A percentile compares a stretch with the other conserved stretches of the same genome.
phyloP scores from a whole-genome alignment of 495 filamentous ascomycete genomes.

The Penicillium antarcticum region DNA sequence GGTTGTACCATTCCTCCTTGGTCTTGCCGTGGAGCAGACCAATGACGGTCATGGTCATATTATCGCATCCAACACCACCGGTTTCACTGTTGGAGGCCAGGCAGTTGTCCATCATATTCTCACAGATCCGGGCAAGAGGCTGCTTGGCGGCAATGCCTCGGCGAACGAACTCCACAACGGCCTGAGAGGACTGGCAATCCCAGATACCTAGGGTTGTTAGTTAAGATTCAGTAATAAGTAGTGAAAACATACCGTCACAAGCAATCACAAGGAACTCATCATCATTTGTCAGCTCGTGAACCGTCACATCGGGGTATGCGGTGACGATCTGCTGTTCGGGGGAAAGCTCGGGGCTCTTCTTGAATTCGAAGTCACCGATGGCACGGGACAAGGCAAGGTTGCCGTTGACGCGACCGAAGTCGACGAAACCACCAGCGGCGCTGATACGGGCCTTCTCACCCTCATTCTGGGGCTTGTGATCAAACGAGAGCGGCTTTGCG shows the following conservation, averaged over 20 bases:
- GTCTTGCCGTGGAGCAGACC: conserved; percentile 84
- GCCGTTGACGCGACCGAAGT: conserved; percentile 97
- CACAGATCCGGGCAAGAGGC: conserved; percentile 86
- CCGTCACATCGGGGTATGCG: conserved; percentile 87
- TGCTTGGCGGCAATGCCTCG: conserved; percentile 95
- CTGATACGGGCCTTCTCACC: conserved; percentile 98
- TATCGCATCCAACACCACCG: conserved; percentile 96
- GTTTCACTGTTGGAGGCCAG: conserved; percentile 96
- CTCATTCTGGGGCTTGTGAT: conserved; percentile 99
- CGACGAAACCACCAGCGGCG: conserved; percentile 94
- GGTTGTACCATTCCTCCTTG: conserved; percentile 97
- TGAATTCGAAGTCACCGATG: conserved; percentile 99
- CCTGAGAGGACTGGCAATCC: conserved; percentile 98
- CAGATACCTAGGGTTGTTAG: conserved; percentile 72
- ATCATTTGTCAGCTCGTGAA: conserved; percentile 85
- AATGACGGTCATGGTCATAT: conserved; percentile 97
- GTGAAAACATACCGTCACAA: conserved; percentile 74
- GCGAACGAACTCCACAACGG: conserved; percentile 93
- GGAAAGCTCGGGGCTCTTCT: conserved; percentile 94
- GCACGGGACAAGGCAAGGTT: conserved; percentile 97
- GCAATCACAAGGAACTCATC: conserved; percentile 97
- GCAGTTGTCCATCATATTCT: conserved; percentile 99
- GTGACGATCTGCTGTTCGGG: conserved; percentile 98
- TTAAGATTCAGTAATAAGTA: background rate
- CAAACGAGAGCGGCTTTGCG: conserved; percentile 94